Base-by-base conservation (phyloP, 2,329 filamentous ascomycete genomes). In the Meredithiella fracta region DNA sequence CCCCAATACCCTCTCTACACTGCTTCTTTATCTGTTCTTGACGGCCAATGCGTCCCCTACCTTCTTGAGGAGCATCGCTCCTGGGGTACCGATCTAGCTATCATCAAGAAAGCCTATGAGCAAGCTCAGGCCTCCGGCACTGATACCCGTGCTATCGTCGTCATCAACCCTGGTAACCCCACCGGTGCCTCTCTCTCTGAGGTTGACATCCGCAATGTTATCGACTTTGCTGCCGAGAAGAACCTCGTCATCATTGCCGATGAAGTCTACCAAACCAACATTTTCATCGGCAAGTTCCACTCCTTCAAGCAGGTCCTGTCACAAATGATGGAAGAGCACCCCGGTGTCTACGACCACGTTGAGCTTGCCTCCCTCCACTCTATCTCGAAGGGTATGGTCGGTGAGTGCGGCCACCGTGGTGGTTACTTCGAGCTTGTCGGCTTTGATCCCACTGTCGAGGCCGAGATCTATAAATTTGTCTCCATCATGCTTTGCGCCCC, bases 191-290 rank as follows among this genome's bases (percentile, higher is more conserved):
- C 84, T 54, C 78, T 98, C 17, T 74, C 83, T 37, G 78, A 85
- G 61, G 76, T 80, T 20, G 88, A 96, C 65, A 82, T 98, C 68
- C 81, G 83, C 64, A 76, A 78, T 53, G 86, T 97, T n/a, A 77
- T 97, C 62, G 80, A 92, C 61, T 85, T 96, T 61, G 91, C 92
- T 40, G 83, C 82, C 26, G 76, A 90, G 68, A 81, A 96, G 74
- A 80, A 83, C 63, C 77, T 98, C 25, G 89, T 97, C 56, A 75
- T 97, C 61, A 79, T 98, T 64, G 92, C 92, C 54, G 92, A 98
- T 66, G 92, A 98, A 70, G 92, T 98, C 38, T 98, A 98, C 79
- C 92, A 98, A 73, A 97, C 92, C 66, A 98, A 98, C 70, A 86
- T 98, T 63, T 98, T 98, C 72, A 74, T 85, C 60, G 92, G 92